A percentile compares a stretch with the other conserved stretches of the same genome.
phyloP scores from a whole-genome alignment of 768 basidiomycete genomes.

The Hypholoma fasciculare region DNA sequence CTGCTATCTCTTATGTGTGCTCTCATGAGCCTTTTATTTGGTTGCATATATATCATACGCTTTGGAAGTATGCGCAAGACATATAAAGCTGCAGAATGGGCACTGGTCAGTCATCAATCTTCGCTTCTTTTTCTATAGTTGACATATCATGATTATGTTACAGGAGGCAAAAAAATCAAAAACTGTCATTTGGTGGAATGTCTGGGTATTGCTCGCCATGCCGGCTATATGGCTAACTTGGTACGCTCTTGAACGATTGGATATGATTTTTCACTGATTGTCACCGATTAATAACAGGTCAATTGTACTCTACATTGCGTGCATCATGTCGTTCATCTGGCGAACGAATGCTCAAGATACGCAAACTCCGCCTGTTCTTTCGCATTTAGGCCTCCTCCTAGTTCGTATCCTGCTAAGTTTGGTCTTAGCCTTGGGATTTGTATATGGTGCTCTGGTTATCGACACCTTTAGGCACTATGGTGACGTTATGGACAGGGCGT shows the following conservation, averaged over 20 bases:
- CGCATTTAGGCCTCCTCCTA: conserved; percentile 26
- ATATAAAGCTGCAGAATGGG: conserved; percentile 65
- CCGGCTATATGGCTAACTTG: conserved; percentile 67
- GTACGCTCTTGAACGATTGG: conserved; percentile 24
- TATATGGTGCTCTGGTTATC: conserved; percentile 56
- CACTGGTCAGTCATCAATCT: conserved; percentile 38
- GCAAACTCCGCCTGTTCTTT: conserved; percentile 15
- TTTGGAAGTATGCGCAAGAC: conserved; percentile 67
- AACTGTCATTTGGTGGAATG: conserved; percentile 49
- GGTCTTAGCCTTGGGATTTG: conserved; percentile 49
- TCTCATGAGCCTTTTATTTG: conserved; percentile 61
- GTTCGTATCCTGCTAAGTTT: conserved; percentile 45
- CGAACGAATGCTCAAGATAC: conserved; percentile 26
- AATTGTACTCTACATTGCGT: conserved; percentile 53
- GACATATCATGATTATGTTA: background rate
- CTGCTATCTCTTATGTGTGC: conserved; percentile 59
- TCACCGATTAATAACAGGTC: conserved; percentile 37
- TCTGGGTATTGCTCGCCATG: conserved; percentile 68
- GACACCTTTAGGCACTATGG: conserved; percentile 56
- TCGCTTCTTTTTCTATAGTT: background rate
- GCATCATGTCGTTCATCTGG: conserved; percentile 65
- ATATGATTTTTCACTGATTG: background rate
- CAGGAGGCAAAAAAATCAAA: conserved; percentile 51
- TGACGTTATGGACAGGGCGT: conserved; percentile 32
- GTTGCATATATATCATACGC: conserved; percentile 64